These are phyloP conservation scores for Eustoma russellianum DNA, from an alignment of 257 asterid genomes.

Conservation along the genomic window DNA sequence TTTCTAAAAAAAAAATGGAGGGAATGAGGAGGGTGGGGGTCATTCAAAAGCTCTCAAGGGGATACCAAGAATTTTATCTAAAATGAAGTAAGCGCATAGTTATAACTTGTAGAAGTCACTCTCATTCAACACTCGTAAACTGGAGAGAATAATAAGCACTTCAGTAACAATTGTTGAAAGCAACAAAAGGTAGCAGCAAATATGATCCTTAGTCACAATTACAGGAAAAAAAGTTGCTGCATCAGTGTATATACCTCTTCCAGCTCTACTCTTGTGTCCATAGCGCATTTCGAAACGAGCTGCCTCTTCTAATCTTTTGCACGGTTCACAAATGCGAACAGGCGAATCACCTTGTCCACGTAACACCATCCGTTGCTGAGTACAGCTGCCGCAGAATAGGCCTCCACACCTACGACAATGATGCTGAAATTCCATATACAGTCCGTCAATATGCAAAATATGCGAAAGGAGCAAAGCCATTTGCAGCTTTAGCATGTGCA, in stretches of 20 bases:
- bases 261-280: constrained; percentile 59
- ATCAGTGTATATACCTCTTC: constrained; percentile 40
- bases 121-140: too few species aligned
- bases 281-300: constrained; percentile 85
- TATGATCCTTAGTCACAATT: too few species aligned
- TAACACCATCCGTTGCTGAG: constrained; percentile 79
- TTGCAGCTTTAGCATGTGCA: too few species aligned
- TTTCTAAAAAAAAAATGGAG: too few species aligned
- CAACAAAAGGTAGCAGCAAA: too few species aligned
- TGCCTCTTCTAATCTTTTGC: constrained; percentile 86
- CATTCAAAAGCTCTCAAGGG: too few species aligned
- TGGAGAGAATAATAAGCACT: background rate
- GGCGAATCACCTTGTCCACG: constrained; percentile 99
- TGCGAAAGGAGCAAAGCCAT: background rate
- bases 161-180: background rate
- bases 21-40: too few species aligned
- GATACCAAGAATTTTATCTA: too few species aligned
- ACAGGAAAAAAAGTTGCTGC: background rate
- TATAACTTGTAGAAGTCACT: too few species aligned
- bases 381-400: constrained; percentile 71
- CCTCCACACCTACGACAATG: constrained; percentile 99
- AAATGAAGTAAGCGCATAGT: too few species aligned
- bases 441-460: constrained; percentile 16
- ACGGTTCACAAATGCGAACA: constrained; percentile 91
- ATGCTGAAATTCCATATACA: constrained; percentile 52